Evolutionary conservation across 495 filamentous ascomycete species (phyloP).

Genomic region (Trichoderma asperelloides): DNA sequence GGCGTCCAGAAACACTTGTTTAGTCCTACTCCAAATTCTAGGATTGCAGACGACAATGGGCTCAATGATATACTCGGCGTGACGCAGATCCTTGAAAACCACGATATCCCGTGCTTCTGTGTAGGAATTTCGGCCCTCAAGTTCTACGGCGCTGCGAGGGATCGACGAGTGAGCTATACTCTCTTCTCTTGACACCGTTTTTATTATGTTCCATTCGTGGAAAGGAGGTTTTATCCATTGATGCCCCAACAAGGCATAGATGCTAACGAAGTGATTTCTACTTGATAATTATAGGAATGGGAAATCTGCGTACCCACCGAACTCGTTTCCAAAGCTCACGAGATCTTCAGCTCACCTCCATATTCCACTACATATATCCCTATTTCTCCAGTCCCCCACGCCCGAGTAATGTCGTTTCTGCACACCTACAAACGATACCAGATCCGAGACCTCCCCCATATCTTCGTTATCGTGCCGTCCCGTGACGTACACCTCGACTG

Average conservation of each 20-base stretch:
- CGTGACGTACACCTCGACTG: slow-evolving; percentile 24
- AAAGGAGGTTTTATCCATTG: no score
- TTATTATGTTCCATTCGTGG: no score
- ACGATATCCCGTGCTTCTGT: slow-evolving; percentile 12
- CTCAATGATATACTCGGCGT: slow-evolving; percentile 4
- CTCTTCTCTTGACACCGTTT: not conserved
- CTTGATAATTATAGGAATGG: not conserved
- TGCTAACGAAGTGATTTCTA: not conserved
- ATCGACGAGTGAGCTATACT: not conserved
- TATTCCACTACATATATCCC: not conserved
- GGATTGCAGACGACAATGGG: not conserved
- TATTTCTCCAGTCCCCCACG: not conserved
- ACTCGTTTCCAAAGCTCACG: not conserved
- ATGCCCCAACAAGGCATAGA: not conserved
- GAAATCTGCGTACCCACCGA: not conserved
- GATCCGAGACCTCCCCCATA: slow-evolving; percentile 22
- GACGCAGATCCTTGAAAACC: slow-evolving; percentile 9
- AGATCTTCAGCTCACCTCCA: not conserved
- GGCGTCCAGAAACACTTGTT: no score
- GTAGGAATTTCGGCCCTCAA: slow-evolving; percentile 13
- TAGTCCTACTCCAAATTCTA: not conserved
- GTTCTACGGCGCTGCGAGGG: slow-evolving; percentile 11
- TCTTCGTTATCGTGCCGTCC: slow-evolving; percentile 25
- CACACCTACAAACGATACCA: slow-evolving; percentile 29
- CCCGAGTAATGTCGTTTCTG: slow-evolving; percentile 16